Conservation (phyloP, 768 basidiomycete genomes). For the Russula virescens region DNA sequence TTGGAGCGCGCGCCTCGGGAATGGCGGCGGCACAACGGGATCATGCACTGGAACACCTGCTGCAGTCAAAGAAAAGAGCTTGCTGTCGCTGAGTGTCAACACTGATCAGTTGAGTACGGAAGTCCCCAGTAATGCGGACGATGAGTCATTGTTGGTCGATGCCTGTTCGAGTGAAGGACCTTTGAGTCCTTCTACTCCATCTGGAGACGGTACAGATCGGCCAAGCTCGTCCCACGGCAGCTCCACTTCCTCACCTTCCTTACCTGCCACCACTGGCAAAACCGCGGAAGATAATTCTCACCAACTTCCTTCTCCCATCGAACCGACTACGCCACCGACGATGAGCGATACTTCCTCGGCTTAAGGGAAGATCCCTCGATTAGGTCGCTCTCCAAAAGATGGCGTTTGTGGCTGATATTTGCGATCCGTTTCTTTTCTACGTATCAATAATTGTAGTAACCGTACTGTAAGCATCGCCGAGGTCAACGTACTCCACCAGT, state of each 20-base stretch:
- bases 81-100: conserved; percentile 19
- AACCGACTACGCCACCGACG: not conserved
- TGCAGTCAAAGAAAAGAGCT: conserved; percentile 10
- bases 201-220: conserved; percentile 3
- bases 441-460: conserved; percentile 1
- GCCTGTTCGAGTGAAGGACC: conserved; percentile 2
- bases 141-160: conserved; percentile 13
- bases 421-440: not conserved
- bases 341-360: not conserved
- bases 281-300: not conserved
- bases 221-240: not conserved
- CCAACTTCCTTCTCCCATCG: not conserved
- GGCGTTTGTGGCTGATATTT: not conserved
- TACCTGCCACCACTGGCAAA: not conserved
- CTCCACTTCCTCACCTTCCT: conserved; percentile 3
- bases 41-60: conserved; percentile 8
- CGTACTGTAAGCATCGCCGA: conserved; percentile 10
- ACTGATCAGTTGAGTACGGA: conserved; percentile 36
- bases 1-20: conserved; percentile 73
- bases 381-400: not conserved
- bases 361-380: not conserved
- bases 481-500: conserved; percentile 2
- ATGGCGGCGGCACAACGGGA: conserved; percentile 39
- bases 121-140: conserved; percentile 35
- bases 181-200: not conserved